phyloP scores from a whole-genome alignment of 176 grass and related monocot genomes.

The Phyllostachys edulis region DNA sequence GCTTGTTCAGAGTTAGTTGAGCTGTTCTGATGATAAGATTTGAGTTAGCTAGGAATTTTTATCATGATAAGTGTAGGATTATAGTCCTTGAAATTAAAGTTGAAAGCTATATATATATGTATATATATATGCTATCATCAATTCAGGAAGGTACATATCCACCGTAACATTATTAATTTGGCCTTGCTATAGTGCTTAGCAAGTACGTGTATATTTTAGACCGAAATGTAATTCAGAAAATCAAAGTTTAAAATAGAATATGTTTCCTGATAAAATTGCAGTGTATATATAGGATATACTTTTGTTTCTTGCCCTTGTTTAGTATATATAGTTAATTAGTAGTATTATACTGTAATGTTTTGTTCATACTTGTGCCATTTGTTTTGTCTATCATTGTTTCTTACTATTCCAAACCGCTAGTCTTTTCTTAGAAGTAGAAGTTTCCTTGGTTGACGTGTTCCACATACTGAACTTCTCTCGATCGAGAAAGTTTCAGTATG shows the following conservation, averaged over 20 bases:
- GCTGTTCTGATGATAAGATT: not conserved
- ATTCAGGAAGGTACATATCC: not conserved
- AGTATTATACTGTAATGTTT: not conserved
- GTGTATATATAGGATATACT: not conserved
- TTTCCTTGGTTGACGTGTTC: constrained; percentile 20
- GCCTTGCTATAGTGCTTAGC: not conserved
- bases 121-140: not conserved
- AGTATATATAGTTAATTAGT: not conserved
- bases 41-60: constrained; percentile 14
- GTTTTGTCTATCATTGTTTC: not conserved
- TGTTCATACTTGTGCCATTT: not conserved
- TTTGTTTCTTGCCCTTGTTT: not conserved
- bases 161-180: not conserved
- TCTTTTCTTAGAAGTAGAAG: constrained; percentile 24
- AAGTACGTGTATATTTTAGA: not conserved
- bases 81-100: not conserved
- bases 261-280: not conserved
- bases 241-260: not conserved
- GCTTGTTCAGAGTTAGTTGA: constrained; percentile 38
- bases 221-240: not conserved
- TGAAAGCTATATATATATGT: not conserved
- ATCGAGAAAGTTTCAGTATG: not conserved
- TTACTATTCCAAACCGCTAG: constrained; percentile 28
- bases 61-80: not conserved
- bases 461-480: not conserved